A percentile compares a stretch with the other conserved stretches of the same genome.
Evolutionary conservation across 78 protist genomes (phyloP).

Genomic region (Chrysochromulina tobinii): DNA sequence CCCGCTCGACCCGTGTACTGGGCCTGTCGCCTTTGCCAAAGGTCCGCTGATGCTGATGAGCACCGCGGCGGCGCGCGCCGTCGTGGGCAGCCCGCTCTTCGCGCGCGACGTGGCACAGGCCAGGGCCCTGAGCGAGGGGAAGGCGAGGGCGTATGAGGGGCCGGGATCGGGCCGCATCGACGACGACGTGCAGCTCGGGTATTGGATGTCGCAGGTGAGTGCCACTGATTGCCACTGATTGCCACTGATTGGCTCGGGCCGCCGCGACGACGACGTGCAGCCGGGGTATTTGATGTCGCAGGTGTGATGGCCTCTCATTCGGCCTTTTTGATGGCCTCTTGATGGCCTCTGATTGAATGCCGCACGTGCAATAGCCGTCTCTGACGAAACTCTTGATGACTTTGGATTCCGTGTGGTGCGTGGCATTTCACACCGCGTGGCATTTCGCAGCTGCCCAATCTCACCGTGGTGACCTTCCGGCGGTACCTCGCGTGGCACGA

Average conservation of each 20-base stretch:
- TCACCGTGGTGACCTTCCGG: background rate
- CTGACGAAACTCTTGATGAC: no score
- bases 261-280: background rate
- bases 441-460: no score
- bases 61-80: background rate
- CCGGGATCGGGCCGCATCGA: conserved; percentile 1
- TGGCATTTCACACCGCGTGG: no score
- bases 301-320: background rate
- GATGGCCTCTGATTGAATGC: no score
- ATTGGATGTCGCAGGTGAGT: background rate
- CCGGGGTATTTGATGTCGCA: background rate
- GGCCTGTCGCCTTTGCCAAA: background rate
- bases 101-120: background rate
- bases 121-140: background rate
- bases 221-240: no score
- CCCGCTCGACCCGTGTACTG: background rate
- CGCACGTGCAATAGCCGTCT: no score
- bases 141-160: background rate
- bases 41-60: background rate
- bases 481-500: conserved; percentile 16
- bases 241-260: no score
- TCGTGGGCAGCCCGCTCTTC: background rate
- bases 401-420: no score
- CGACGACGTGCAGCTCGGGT: conserved; percentile 18
- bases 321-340: no score